Base-by-base conservation (phyloP, 1,139 yeast genomes). In the Tardiomyces blankii region DNA sequence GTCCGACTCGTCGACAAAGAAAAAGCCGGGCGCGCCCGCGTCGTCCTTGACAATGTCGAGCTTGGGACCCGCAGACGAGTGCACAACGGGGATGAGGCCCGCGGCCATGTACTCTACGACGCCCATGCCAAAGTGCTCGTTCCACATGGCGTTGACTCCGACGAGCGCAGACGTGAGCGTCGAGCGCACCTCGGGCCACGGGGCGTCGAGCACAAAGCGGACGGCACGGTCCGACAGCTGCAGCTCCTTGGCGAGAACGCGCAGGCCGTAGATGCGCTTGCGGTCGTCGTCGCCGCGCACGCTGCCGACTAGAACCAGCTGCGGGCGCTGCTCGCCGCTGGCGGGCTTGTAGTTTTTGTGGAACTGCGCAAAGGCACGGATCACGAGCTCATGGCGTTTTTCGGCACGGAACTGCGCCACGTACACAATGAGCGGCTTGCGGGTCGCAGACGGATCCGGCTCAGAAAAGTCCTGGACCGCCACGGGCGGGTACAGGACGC, bases 81-180 rank as follows among this genome's bases (percentile, higher is more conserved):
- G 98, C 3, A 80, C 91, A 3, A 93, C 69, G 1, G 98, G 96
- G 18, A 91, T 77, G 18, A 84, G 74, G 0, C 97, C 97, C 46
- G 86, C 77, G 1, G 93, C 82, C 68, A 85, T 72, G 60, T 43
- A 74, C 64, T 93, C 99, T 8, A 91, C 98, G 7, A 91, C 93
- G 1, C 96, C 94, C 59, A 93, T 93, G 18, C 99, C 99, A 62
- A 93, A 93, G 67, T 93, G 99, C 67, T 93, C 99, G 64, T 93
- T 91, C 98, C 98, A 93, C 99, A 93, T 93, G 25, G 96, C 91
- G 59, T 93, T 89, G 42, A 91, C 70, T 2, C 98, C 98, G 56
- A 77, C 80, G 38, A 80, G 77, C 1, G 89, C 77, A 8, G 64
- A 66, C n/a, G 70, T 59, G 41, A 93, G 68, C 51, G 75, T 73